Base-by-base conservation (phyloP, 2,329 filamentous ascomycete species). In the Diaporthe helianthi region DNA sequence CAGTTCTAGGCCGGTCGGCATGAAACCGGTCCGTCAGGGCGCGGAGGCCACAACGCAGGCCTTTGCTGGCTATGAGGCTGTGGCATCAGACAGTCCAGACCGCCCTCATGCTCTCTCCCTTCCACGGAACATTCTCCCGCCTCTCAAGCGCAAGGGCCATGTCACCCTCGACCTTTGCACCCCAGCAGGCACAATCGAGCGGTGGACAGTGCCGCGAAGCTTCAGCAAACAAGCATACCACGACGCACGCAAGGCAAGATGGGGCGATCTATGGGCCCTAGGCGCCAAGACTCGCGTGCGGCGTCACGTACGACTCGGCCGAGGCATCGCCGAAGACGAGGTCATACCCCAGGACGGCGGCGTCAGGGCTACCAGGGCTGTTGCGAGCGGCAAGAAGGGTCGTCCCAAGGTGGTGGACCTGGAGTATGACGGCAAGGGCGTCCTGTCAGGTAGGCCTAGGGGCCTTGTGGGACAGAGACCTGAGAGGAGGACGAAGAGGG, bases 261-360 rank as follows among this genome's bases (percentile, higher is more conserved):
- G 95, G 96, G 96, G 96, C 47, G 96, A 98, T 78, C 84, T 98
- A 12, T 99, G 96, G 96, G 94, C 95, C 0, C 84, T 98, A 0
- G 96, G 96, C 0, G 95, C 94, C 26, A 98, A 98, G 85, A 97
- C 93, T 0, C 86, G 93, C 15, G 86, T 92, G 4, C 76, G 80
- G 2, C 83, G 92, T 55, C 83, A 82, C 17, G 81, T 92, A 52
- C 87, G 89, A 9, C 80, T 92, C 3, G 92, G 92, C 65, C 78
- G 77, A 71, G 78, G 75, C 29, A 80, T 77, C 41, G 73, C 72
- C 17, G 76, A 58, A 63, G 72, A 68, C 51, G 69, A 55, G 36
- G 41, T 64, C 17, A 58, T 74, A 7, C 75, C 77, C 0, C 80
- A 83, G 33, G 85, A 86, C 47, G 83, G 83, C 5, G 84, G 83